phyloP scores from a whole-genome alignment of 768 basidiomycete species.

The Cyclocybe cylindracea region DNA sequence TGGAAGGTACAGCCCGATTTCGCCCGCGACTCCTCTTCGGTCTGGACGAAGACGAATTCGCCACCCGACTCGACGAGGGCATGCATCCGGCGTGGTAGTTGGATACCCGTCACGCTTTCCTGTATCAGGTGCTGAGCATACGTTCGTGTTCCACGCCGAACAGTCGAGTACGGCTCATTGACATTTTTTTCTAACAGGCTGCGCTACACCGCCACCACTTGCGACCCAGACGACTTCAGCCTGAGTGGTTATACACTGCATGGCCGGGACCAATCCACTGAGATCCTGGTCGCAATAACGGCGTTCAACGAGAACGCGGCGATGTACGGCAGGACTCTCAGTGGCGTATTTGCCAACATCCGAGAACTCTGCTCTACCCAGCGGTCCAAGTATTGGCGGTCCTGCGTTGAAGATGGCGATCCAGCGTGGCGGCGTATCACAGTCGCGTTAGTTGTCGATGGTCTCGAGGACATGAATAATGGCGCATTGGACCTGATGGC shows the following conservation, averaged over 20 bases:
- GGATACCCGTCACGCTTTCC: conserved; percentile 54
- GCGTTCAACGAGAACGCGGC: conserved; percentile 88
- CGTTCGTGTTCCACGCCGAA: background rate
- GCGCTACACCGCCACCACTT: conserved; percentile 88
- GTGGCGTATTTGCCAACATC: conserved; percentile 93
- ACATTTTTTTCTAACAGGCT: conserved; percentile 54
- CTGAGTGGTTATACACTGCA: conserved; percentile 79
- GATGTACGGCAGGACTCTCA: conserved; percentile 80
- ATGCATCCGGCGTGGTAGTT: too few species aligned
- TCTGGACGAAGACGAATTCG: too few species aligned
- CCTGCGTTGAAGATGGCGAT: conserved; percentile 71
- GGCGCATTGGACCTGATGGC: conserved; percentile 80
- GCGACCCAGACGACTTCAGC: conserved; percentile 82
- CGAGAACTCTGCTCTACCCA: conserved; percentile 93
- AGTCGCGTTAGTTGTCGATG: conserved; percentile 84
- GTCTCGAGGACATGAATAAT: conserved; percentile 91
- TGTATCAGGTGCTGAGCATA: conserved; percentile 43
- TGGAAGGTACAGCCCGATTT: too few species aligned
- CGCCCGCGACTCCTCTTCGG: too few species aligned
- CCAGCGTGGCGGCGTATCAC: conserved; percentile 86
- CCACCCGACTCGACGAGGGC: too few species aligned
- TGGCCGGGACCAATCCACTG: conserved; percentile 83
- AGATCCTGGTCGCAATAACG: conserved; percentile 87
- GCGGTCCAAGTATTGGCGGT: conserved; percentile 84
- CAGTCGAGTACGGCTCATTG: too few species aligned